Evolutionary conservation across 148 eudicot genomes (phyloP), one percentile per base, ranked within the genome.

Genomic region (Camellia sinensis): DNA sequence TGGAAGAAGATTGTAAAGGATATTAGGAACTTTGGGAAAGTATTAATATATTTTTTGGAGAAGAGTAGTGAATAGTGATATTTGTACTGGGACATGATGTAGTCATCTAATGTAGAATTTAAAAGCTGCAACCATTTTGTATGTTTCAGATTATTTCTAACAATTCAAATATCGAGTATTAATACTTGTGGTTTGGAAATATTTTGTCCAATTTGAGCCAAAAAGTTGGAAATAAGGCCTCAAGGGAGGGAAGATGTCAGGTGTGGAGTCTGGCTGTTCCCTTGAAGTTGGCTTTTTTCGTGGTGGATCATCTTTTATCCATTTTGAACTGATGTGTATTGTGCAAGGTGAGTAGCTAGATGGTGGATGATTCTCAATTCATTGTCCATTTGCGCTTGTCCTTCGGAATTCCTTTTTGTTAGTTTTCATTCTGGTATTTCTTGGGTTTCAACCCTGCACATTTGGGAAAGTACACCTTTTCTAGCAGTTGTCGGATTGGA

Each of bases 351-450:
- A 82, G 80, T 71, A 82, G 78, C 79, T 78, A 79, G 86, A 82
- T 80, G 80, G 87, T 82, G 83, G 73, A 81, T 86, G 82, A 80
- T 84, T 80, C 79, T 83, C 83, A 82, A 79, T 81, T 80, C 84
- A 65, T 86, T 85, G 84, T 84, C 85, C 80, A 79, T 63, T 77
- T 74, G 79, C 60, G 83, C 75, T 73, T 80, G 37, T 9, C 64
- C 48, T 73, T 62, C 0, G 4, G 61, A 29, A 22, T 52, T 15
- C 4, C 5, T 62, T 77, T 65, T 48, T 29, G 54, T 65, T 48
- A 52, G 54, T 46, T 62, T 22, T 71, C 67, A 73, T 83, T 73
- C 7, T 22, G 4, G 46, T 54, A 65, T 13, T 74, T 69, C 76
- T 76, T 73, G 59, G 70, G 72, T 67, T 21, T 77, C 29, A 29